Conservation (phyloP, 164 flowering plant species). For the Tetrastigma voinierianum region DNA sequence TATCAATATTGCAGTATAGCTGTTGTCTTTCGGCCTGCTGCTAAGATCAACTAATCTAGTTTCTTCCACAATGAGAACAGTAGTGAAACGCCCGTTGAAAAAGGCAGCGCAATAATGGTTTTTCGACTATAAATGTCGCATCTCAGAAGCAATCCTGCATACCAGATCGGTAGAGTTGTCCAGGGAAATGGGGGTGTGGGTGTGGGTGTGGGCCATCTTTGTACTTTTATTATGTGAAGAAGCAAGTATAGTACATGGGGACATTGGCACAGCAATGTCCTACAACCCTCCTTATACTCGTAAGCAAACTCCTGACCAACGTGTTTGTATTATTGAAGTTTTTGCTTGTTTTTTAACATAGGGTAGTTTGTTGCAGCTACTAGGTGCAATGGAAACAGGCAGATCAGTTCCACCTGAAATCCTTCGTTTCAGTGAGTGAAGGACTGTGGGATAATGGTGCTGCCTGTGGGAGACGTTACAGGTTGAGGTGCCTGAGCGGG, state of each 20-base stretch:
- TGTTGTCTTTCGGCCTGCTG: too few relatives aligned
- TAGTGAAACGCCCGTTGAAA: too few relatives aligned
- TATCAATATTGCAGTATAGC: too few relatives aligned
- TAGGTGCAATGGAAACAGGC: constrained; percentile 14
- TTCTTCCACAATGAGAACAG: too few relatives aligned
- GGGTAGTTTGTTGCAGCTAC: constrained; percentile 17
- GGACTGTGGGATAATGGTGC: constrained; percentile 30
- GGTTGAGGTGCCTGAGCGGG: constrained; percentile 26
- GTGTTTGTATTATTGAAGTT: too few relatives aligned
- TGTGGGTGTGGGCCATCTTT: background rate
- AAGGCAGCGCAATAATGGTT: too few relatives aligned
- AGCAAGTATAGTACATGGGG: background rate
- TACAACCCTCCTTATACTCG: constrained; percentile 15
- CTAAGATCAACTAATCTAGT: too few relatives aligned
- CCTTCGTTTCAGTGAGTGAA: constrained; percentile 20
- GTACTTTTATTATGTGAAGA: background rate
- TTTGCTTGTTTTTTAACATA: too few relatives aligned
- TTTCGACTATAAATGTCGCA: background rate
- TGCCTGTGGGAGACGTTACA: constrained; percentile 26
- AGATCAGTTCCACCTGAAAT: constrained; percentile 22
- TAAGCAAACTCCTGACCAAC: background rate
- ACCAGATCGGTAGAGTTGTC: background rate
- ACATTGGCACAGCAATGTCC: constrained; percentile 11
- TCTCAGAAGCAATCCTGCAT: background rate
- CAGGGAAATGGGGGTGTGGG: constrained; percentile 4